Conservation (phyloP, 2,329 filamentous ascomycete genomes). For the Aspergillus phoenicis region DNA sequence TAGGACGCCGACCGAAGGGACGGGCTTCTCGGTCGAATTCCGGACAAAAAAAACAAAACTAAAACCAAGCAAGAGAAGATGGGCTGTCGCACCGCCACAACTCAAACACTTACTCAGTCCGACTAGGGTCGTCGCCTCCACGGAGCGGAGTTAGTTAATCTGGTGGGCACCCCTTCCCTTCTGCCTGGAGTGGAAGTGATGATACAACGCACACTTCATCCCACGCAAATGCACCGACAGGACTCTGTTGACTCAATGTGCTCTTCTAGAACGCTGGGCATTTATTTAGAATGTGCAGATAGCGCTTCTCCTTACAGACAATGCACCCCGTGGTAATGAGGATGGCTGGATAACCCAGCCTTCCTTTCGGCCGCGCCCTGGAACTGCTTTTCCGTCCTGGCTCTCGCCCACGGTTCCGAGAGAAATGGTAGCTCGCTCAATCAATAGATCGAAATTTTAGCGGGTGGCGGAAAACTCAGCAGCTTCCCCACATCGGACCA, state of each 20-base stretch:
- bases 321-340: neutral
- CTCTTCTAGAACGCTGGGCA: neutral
- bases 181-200: too few relatives aligned
- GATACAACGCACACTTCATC: neutral
- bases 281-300: neutral
- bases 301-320: neutral
- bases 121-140: neutral
- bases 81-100: neutral
- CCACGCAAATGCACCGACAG: neutral
- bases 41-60: neutral
- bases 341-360: conserved; percentile 4
- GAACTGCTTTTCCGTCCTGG: neutral
- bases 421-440: neutral
- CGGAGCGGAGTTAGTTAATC: neutral
- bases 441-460: conserved; percentile 6
- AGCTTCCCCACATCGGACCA: conserved; percentile 9
- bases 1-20: neutral
- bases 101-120: neutral
- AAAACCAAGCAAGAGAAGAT: neutral
- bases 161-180: neutral
- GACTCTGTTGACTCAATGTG: too few relatives aligned
- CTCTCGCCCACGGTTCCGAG: neutral
- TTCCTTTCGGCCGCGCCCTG: neutral
- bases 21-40: neutral
- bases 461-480: conserved; percentile 14